phyloP scores from a whole-genome alignment of 192 early-diverging fungal species.

The Paraglomus brasilianum region DNA sequence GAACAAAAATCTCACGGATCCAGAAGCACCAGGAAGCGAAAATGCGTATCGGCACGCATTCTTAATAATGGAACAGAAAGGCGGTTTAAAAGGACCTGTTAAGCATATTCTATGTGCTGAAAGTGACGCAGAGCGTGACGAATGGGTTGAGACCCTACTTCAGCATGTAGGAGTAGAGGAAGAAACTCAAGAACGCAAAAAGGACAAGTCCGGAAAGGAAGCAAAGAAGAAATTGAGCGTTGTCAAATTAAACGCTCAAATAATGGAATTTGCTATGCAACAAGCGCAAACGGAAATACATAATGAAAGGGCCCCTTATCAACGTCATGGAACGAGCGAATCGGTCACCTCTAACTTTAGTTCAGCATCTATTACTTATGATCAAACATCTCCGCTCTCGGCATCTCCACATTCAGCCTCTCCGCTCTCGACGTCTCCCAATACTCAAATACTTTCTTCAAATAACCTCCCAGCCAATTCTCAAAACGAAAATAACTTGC shows the following conservation, averaged over 20 bases:
- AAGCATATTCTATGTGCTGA: slow-evolving; percentile 88
- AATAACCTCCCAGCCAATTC: no score
- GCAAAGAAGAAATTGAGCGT: slow-evolving; percentile 34
- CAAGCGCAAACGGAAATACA: slow-evolving; percentile 34
- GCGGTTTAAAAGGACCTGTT: slow-evolving; percentile 54
- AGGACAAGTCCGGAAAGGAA: slow-evolving; percentile 20
- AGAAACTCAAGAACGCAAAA: slow-evolving; percentile 34
- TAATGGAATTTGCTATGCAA: slow-evolving; percentile 38
- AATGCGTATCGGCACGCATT: slow-evolving; percentile 83
- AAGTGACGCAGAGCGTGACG: slow-evolving; percentile 85
- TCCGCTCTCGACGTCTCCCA: no score
- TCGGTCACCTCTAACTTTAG: no score
- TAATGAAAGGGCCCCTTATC: slow-evolving; percentile 22
- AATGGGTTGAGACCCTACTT: slow-evolving; percentile 79
- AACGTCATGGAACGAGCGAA: no score
- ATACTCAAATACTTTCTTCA: no score
- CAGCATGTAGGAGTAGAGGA: slow-evolving; percentile 39
- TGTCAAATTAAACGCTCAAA: slow-evolving; percentile 36
- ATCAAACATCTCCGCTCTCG: no score
- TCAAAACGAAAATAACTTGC: no score
- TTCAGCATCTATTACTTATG: no score
- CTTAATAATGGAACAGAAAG: slow-evolving; percentile 77
- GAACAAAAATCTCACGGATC: slow-evolving; percentile 24
- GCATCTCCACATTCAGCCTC: no score
- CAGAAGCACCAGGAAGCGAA: slow-evolving; percentile 43